Conservation (phyloP, 805 yeast genomes). For the Myxozyma melibiosi region DNA sequence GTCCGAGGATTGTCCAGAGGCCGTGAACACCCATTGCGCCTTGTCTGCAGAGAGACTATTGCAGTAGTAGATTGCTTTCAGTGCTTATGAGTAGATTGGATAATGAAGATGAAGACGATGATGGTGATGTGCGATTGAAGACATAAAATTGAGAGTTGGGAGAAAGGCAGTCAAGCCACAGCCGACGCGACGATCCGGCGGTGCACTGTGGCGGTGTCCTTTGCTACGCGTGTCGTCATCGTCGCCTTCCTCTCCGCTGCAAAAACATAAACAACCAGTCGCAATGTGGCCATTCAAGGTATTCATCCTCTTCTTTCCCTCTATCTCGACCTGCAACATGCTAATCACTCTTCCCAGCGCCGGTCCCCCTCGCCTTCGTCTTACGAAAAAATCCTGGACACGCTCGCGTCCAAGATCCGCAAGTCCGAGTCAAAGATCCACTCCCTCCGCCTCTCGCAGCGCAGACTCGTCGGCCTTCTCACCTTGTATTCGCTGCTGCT, state of each 20-base stretch:
- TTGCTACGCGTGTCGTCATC: constrained; percentile 8
- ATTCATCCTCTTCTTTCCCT: background rate
- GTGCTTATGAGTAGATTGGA: too few relatives aligned
- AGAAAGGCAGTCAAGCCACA: too few relatives aligned
- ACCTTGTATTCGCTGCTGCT: constrained; percentile 40
- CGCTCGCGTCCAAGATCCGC: constrained; percentile 38
- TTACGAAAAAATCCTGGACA: constrained; percentile 43
- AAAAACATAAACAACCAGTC: background rate
- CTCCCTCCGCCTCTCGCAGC: constrained; percentile 18
- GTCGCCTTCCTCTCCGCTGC: background rate
- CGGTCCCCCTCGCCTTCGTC: constrained; percentile 31
- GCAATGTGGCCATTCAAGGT: constrained; percentile 23
- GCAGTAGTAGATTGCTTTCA: too few relatives aligned
- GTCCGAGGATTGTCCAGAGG: constrained; percentile 88
- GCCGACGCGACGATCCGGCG: too few relatives aligned
- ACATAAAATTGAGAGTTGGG: too few relatives aligned
- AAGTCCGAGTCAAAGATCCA: constrained; percentile 30
- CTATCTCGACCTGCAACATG: background rate
- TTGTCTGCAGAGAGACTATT: too few relatives aligned
- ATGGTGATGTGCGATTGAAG: background rate
- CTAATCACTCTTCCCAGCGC: background rate
- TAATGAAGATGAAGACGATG: background rate
- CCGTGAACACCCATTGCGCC: constrained; percentile 95
- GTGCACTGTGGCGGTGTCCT: too few relatives aligned
- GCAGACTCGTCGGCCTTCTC: constrained; percentile 40